Conservation (phyloP, 257 asterid species). For the Jacaranda copaia region DNA sequence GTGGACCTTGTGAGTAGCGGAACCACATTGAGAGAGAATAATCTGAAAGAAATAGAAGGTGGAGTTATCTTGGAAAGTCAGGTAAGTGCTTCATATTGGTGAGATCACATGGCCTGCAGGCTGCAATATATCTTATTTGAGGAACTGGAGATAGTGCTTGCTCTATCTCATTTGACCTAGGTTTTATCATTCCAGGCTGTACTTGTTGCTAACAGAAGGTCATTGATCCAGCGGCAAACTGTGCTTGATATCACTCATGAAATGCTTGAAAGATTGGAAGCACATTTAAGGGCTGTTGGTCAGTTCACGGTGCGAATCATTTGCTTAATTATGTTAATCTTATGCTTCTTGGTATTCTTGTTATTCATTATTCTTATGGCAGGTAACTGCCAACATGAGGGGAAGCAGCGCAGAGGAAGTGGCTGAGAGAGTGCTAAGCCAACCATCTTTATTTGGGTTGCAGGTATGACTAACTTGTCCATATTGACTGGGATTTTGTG, state of each 20-base stretch:
- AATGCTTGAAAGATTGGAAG: constrained; percentile 97
- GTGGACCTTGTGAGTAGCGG: constrained; percentile 99
- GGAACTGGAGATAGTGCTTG: constrained; percentile 23
- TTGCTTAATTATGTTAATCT: constrained; percentile 6
- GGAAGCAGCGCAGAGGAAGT: constrained; percentile 96
- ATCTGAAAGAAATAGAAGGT: constrained; percentile 93
- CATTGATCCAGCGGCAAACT: constrained; percentile 76
- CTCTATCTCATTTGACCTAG: constrained; percentile 32
- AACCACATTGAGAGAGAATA: constrained; percentile 90
- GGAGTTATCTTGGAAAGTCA: constrained; percentile 94
- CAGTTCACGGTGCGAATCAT: constrained; percentile 81
- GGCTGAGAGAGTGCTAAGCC: constrained; percentile 83
- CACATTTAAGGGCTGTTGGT: constrained; percentile 83
- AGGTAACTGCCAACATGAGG: constrained; percentile 98
- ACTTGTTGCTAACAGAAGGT: constrained; percentile 89
- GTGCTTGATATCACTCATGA: constrained; percentile 89
- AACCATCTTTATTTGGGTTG: constrained; percentile 86
- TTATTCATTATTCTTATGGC: constrained; percentile 36
- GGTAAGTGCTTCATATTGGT: constrained; percentile 52
- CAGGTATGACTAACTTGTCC: constrained; percentile 61
- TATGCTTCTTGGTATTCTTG: constrained; percentile 23
- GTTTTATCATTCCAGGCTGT: constrained; percentile 69
- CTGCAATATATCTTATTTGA: not conserved
- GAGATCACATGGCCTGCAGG: constrained; percentile 18
- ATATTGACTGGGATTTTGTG: not conserved